Conservation (phyloP, 148 eudicot genomes). For the Camellia sinensis region DNA sequence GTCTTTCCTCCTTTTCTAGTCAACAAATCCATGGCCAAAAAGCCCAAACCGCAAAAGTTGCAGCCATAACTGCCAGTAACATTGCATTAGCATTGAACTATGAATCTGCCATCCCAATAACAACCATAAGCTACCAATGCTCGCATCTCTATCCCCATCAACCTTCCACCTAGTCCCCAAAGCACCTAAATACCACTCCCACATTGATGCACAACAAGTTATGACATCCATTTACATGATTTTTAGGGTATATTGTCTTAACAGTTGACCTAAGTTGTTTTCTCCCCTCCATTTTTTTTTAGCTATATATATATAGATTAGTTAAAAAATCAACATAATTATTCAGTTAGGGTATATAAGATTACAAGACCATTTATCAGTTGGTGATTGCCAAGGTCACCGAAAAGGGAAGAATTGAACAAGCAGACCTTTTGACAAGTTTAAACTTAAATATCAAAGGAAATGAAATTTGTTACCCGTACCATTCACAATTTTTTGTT, state of each 20-base stretch:
- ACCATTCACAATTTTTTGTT: slow-evolving; percentile 55
- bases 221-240: background rate
- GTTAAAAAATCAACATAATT: background rate
- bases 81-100: background rate
- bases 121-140: background rate
- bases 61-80: background rate
- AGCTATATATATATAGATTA: background rate
- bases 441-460: background rate
- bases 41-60: background rate
- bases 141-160: background rate
- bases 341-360: background rate
- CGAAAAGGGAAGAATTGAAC: slow-evolving; percentile 6
- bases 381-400: background rate
- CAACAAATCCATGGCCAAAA: background rate
- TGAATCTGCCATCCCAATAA: background rate
- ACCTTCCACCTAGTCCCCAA: background rate
- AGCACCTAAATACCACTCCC: background rate
- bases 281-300: background rate
- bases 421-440: background rate
- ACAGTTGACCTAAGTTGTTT: background rate
- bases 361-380: too few species aligned
- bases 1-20: background rate
- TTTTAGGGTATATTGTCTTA: background rate
- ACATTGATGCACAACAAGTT: too few species aligned
- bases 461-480: slow-evolving; percentile 2